Base-by-base conservation (phyloP, 2,329 filamentous ascomycete species). In the Endoconidiophora polonica region DNA sequence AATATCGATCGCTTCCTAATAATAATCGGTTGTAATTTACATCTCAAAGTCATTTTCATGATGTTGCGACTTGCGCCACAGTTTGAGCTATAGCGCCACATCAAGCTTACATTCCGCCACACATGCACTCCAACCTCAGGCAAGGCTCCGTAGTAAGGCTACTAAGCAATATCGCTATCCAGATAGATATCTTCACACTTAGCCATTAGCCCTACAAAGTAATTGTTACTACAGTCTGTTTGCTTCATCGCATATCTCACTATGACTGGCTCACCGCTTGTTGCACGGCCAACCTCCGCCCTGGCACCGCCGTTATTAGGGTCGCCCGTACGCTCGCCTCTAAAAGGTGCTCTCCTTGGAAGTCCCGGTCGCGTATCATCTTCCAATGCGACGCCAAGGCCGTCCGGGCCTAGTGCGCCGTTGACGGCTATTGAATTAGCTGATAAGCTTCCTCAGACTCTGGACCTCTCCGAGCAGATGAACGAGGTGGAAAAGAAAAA, bases 401-500 rank as follows among this genome's bases (percentile, higher is more conserved):
- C 43, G 3, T 9, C 45, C 16, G 43, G 22, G 2, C 9, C 36
- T 26, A 14, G 39, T n/a, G 43, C 33, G 2, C 39, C 41, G 7
- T 12, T 38, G 22, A 29, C 56, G 49, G 44, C 46, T 53, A 38
- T 53, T 50, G 23, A 53, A 44, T 44, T 47, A 48, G 48, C 49
- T 45, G 49, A 44, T 47, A 38, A 26, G 22, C 42, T 37, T 37
- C n/a, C 39, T 39, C 44, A 41, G 48, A 47, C 65, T 14, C 66
- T 77, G 52, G 77, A 81, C 59, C 63, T 79, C n/a, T 73, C 83
- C n/a, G 84, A 90, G 65, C 81, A 86, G 61, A 73, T 88, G 63
- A 90, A 90, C 61, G 79, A 85, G 52, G 77, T 83, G 46, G 83
- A 86, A 60, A 86, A 87, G 64, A 74, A 76, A 57, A 94, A 91